Evolutionary conservation across 2,329 filamentous ascomycete species (phyloP).

Genomic region (Pseudogymnoascus sp.): DNA sequence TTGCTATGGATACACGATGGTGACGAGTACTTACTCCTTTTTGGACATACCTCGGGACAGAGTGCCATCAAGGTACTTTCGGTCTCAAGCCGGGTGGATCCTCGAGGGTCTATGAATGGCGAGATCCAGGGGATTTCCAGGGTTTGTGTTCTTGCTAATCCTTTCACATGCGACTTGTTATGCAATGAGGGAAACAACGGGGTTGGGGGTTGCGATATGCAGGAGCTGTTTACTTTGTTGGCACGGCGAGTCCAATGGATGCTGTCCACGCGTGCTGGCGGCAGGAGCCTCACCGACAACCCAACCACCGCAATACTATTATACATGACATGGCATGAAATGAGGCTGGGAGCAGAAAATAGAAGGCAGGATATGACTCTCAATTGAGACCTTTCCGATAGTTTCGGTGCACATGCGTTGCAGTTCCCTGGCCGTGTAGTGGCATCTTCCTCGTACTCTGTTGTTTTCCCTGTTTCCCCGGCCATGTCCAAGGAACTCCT

Average conservation of each 20-base stretch:
- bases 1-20: constrained; percentile 3
- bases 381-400: neutral
- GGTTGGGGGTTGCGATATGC: neutral
- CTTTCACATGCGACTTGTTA: constrained; percentile 6
- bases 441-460: neutral
- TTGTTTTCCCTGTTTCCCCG: neutral
- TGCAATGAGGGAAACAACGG: constrained; percentile 5
- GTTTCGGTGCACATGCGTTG: neutral
- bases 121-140: constrained; percentile 9
- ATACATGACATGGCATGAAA: neutral
- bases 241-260: neutral
- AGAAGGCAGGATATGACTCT: neutral
- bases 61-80: constrained; percentile 6
- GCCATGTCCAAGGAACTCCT: neutral
- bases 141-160: constrained; percentile 2
- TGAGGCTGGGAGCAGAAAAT: neutral
- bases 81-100: constrained; percentile 1
- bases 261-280: constrained; percentile 5
- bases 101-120: constrained; percentile 7
- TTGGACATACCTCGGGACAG: neutral
- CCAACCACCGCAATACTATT: neutral
- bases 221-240: constrained; percentile 5
- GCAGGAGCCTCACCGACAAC: constrained; percentile 8
- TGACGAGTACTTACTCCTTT: constrained; percentile 8
- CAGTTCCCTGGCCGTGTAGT: neutral